Base-by-base conservation (phyloP, 345 rosid species). In the Salix dunnii region DNA sequence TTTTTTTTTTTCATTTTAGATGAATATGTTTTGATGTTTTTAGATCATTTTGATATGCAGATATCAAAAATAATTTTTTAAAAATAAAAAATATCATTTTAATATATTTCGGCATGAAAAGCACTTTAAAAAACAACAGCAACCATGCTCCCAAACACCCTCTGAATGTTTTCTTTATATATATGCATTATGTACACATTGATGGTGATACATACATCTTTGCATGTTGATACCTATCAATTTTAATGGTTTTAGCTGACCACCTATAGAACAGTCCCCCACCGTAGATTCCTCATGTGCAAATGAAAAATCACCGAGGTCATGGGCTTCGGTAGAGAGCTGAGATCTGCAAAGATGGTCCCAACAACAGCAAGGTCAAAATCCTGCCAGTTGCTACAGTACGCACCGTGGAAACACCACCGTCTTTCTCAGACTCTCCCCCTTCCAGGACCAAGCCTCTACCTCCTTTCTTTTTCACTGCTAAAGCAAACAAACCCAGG, bases 401-500 rank as follows among this genome's bases (percentile, higher is more conserved):
- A 3, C 11, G 43, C 1, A 68, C 33, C 35, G 21, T 51, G 11
- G 60, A 30, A 53, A 36, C 33, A 21, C 67, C 17, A 28, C 72
- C 61, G 70, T 48, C 72, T 42, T 68, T 46, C 70, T 63, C 75
- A 74, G 55, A 30, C 53, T 65, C 12, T 27, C 58, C 16, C 16
- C 25, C 65, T 64, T 63, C 61, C 64, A 67, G 25, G 27, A 76
- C 10, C 49, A 17, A 4, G 16, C 0, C 31, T 61, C 30, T 11
- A 0, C 65, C 67, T 70, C 31, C 65, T 55, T 60, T 80, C 76
- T 46, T 46, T 78, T 74, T 76, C 82, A 68, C 49, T 46, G 53
- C 46, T 35, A 30, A 28, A 77, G 49, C 73, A 27, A 82, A 68
- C 81, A 40, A 77, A 38, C 42, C 42, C 72, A n/a, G 28, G 77